Base-by-base conservation (phyloP, 2,329 filamentous ascomycete species). In the Didymella arachidicola region DNA sequence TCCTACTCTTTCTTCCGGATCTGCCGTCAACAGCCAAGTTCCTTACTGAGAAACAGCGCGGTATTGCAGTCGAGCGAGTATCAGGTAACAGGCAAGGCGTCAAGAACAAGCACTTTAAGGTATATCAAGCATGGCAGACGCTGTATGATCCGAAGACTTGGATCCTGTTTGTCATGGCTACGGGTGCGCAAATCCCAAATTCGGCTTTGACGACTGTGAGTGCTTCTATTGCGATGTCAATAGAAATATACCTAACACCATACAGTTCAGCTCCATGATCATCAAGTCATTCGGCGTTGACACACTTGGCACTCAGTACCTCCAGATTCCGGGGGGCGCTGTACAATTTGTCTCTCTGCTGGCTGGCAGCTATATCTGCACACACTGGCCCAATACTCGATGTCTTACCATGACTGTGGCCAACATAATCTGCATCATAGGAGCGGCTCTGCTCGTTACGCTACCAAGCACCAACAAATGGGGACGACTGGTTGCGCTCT, bases 221-320 rank as follows among this genome's bases (percentile, higher is more conserved):
- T 36, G 32, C 16, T 2, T 36, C 2, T 57, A 19, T 2, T 18
- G 10, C 2, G 12, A 10, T 7, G 6, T 2, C 12, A 11, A 29
- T 5, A 3, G 8, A 14, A 12, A 14, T 12, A 18, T 18, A 14
- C 34, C 16, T 57, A n/a, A 50, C 25, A 38, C 18, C 14, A 2
- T 22, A 18, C 53, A 79, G 70, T 83, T 83, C 62, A 79, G 77
- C 1, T 81, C 79, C 11, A 75, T 83, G 18, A 81, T 83, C 51
- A 78, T 84, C 51, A 73, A 74, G n/a, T 80, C 79, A 90, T 78
- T 98, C 91, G 19, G 91, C 91, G 67, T 98, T 96, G 79, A 98
- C 88, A 44, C 93, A 84, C 77, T 98, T 90, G 2, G 95, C 95
- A 48, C 95, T 86, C 83, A 86, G 59, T 85, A 86, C 58, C 80